Conservation (phyloP, 2,329 filamentous ascomycete genomes). For the Cephalotrichum gorgonifer region DNA sequence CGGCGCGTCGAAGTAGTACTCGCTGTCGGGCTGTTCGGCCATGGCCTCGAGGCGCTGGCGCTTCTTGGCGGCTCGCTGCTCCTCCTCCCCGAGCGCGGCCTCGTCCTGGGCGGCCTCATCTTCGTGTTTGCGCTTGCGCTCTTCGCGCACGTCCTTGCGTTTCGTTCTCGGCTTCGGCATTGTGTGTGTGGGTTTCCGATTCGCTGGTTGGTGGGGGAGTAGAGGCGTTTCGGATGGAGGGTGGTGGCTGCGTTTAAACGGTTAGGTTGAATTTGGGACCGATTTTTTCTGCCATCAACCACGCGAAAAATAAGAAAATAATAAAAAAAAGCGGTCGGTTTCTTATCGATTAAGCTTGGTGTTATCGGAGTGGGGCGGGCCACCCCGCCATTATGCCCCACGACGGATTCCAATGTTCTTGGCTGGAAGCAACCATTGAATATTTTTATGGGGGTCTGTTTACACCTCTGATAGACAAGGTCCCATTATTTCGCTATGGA, state of each 20-base stretch:
- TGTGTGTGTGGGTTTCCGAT: constrained; percentile 10
- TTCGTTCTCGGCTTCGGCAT: constrained; percentile 36
- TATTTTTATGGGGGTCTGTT: too few relatives aligned
- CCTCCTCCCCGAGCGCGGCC: constrained; percentile 11
- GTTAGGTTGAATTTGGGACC: background rate
- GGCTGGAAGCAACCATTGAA: too few relatives aligned
- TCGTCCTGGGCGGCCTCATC: constrained; percentile 15
- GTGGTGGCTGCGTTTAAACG: too few relatives aligned
- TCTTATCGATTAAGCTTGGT: background rate
- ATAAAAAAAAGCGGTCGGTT: background rate
- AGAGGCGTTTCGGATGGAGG: background rate
- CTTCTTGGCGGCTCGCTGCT: too few relatives aligned
- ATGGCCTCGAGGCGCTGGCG: constrained; percentile 12
- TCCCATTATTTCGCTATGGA: too few relatives aligned
- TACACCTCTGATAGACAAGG: too few relatives aligned
- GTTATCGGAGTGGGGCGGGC: constrained; percentile 3
- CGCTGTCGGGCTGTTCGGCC: constrained; percentile 12
- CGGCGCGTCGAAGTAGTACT: constrained; percentile 9
- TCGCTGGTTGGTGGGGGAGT: background rate
- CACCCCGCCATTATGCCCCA: background rate
- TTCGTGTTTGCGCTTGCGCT: constrained; percentile 28
- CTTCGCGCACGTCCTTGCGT: constrained; percentile 25
- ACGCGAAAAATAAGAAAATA: background rate
- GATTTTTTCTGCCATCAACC: background rate
- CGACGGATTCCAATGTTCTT: background rate